A percentile compares a stretch with the other conserved stretches of the same genome.
These are phyloP conservation scores for Coprinellus micaceus DNA, from an alignment of 768 basidiomycete genomes.

Conservation along the genomic window DNA sequence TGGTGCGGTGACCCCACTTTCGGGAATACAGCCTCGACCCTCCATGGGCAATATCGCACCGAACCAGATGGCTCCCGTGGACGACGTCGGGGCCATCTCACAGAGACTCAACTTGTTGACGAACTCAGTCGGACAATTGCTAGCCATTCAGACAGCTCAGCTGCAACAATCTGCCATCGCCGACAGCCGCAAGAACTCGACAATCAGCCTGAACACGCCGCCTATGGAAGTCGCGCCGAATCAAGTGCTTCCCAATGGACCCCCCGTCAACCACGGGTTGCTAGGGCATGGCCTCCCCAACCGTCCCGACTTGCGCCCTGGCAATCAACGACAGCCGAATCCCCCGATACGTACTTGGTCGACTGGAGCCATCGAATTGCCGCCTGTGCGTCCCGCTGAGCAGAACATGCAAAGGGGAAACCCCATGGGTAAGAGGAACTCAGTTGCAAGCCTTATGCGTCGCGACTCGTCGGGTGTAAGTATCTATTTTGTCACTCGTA, in stretches of 20 bases:
- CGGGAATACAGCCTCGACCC: constrained; percentile 42
- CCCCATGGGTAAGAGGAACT: constrained; percentile 68
- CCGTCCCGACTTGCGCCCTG: constrained; percentile 59
- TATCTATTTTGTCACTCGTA: constrained; percentile 1
- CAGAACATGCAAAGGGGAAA: constrained; percentile 42
- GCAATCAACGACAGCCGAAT: constrained; percentile 56
- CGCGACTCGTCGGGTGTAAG: constrained; percentile 75
- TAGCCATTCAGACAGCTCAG: constrained; percentile 76
- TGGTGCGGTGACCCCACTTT: neutral
- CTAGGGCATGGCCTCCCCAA: constrained; percentile 61
- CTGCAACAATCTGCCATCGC: constrained; percentile 43
- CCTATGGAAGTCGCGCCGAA: constrained; percentile 48
- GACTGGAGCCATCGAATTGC: constrained; percentile 72
- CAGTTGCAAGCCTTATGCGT: constrained; percentile 62
- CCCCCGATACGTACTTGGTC: constrained; percentile 83
- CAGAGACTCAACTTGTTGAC: constrained; percentile 77
- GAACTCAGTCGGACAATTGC: constrained; percentile 80
- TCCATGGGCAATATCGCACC: constrained; percentile 71
- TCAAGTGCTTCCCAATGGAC: constrained; percentile 40
- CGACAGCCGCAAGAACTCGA: constrained; percentile 38
- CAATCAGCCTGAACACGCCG: constrained; percentile 33
- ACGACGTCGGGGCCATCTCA: constrained; percentile 74
- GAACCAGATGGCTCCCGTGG: constrained; percentile 61
- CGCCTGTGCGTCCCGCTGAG: constrained; percentile 49
- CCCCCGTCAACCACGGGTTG: constrained; percentile 36